Percentiles rank a stretch among this genome's conserved stretches.
These are phyloP conservation scores for Samsoniella hepiali DNA, from an alignment of 2,329 filamentous ascomycete genomes.

Conservation along the genomic window DNA sequence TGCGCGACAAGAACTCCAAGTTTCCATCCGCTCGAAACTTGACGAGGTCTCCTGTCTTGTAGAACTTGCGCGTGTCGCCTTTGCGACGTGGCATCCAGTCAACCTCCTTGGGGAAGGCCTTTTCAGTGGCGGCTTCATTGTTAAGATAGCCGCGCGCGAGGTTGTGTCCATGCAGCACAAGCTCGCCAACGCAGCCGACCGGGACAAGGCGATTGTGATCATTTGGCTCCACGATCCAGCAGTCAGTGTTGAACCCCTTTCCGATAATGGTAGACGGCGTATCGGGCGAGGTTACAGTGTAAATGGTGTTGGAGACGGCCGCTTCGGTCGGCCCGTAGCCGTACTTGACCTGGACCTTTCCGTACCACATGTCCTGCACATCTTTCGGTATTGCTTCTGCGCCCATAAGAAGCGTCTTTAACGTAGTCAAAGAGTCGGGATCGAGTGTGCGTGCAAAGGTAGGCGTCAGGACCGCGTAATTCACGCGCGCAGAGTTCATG, in stretches of 20 bases:
- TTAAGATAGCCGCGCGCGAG: slow-evolving; percentile 21
- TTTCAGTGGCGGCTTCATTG: slow-evolving; percentile 20
- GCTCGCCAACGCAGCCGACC: slow-evolving; percentile 21
- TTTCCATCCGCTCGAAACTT: slow-evolving; percentile 33
- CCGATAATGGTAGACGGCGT: neutral
- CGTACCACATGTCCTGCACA: neutral
- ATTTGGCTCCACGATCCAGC: neutral
- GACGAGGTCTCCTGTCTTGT: slow-evolving; percentile 25
- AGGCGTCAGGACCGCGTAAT: slow-evolving; percentile 15
- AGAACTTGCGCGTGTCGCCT: slow-evolving; percentile 16
- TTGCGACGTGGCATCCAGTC: neutral
- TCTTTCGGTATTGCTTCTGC: neutral
- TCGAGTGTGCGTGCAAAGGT: neutral
- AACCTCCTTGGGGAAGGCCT: slow-evolving; percentile 22
- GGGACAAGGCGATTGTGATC: slow-evolving; percentile 16
- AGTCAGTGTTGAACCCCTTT: slow-evolving; percentile 10
- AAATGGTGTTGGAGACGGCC: neutral
- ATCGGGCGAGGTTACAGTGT: neutral
- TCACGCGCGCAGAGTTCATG: slow-evolving; percentile 18
- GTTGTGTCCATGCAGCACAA: slow-evolving; percentile 21
- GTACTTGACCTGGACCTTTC: neutral
- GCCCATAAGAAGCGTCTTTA: slow-evolving; percentile 1
- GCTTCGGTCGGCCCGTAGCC: slow-evolving; percentile 12
- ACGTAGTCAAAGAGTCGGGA: neutral
- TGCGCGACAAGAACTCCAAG: slow-evolving; percentile 44